These are phyloP conservation scores for Dovyalis caffra DNA, from an alignment of 345 rosid genomes.

Conservation along the genomic window DNA sequence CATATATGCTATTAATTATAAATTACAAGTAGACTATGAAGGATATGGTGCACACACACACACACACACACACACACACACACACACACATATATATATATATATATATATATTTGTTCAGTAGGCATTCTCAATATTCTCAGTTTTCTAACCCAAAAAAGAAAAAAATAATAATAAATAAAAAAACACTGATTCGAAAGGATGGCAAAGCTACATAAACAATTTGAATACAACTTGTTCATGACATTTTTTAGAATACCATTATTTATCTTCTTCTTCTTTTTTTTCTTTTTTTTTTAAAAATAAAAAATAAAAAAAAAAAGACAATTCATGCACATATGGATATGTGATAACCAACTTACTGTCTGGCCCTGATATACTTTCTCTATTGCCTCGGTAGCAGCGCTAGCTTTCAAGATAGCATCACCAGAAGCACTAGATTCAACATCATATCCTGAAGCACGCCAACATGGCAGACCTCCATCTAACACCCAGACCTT, in stretches of 20 bases:
- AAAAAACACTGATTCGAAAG: too few relatives aligned
- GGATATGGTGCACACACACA: neutral
- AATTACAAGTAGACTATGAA: neutral
- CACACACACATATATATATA: neutral
- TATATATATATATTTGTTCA: neutral
- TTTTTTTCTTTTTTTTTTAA: too few relatives aligned
- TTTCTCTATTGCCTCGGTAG: constrained; percentile 94
- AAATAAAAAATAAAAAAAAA: neutral
- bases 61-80: neutral
- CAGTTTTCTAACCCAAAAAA: neutral
- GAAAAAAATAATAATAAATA: too few relatives aligned
- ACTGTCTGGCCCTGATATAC: constrained; percentile 82
- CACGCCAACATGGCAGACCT: constrained; percentile 97
- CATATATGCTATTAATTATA: neutral
- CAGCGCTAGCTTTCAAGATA: constrained; percentile 94
- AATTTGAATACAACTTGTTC: neutral
- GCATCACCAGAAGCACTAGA: constrained; percentile 97
- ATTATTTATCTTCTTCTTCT: too few relatives aligned
- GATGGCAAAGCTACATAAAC: neutral
- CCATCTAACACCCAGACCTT: constrained; percentile 96
- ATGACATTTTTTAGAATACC: neutral
- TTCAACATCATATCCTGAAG: constrained; percentile 94
- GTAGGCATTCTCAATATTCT: neutral
- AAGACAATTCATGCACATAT: neutral
- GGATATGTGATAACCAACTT: constrained; percentile 27